Evolutionary conservation across 2,329 filamentous ascomycete genomes (phyloP).

Genomic region (Aspergillus fischeri): DNA sequence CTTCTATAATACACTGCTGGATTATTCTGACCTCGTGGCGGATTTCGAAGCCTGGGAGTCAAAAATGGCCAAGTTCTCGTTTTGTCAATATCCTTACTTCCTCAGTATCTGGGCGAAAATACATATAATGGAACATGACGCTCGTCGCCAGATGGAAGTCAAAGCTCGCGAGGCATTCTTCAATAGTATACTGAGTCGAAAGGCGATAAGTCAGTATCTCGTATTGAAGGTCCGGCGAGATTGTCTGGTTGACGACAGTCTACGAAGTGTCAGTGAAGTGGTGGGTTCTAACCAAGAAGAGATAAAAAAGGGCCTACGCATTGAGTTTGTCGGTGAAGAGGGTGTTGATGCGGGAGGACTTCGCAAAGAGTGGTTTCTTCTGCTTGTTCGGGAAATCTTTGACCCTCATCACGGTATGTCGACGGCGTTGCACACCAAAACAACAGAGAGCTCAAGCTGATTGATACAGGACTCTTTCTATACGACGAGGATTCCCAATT

Average conservation of each 20-base stretch:
- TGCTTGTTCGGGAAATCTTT: conserved; percentile 84
- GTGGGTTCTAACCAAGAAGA: conserved; percentile 77
- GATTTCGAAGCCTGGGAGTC: conserved; percentile 89
- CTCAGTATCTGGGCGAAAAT: conserved; percentile 92
- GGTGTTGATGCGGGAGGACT: conserved; percentile 86
- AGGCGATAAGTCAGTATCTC: conserved; percentile 71
- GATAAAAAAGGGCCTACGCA: conserved; percentile 82
- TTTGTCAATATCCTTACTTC: conserved; percentile 90
- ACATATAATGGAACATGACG: conserved; percentile 82
- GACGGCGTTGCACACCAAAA: neutral
- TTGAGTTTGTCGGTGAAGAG: conserved; percentile 83
- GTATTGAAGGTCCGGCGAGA: conserved; percentile 74
- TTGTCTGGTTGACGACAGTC: conserved; percentile 82
- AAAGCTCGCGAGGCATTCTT: conserved; percentile 89
- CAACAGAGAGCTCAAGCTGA: neutral
- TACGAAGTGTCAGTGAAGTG: conserved; percentile 78
- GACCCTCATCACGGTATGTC: conserved; percentile 77
- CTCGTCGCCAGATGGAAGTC: conserved; percentile 80
- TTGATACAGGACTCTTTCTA: conserved; percentile 69
- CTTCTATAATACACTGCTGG: conserved; percentile 83
- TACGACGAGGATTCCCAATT: conserved; percentile 88
- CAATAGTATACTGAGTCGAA: conserved; percentile 74
- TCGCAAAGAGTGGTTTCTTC: conserved; percentile 90
- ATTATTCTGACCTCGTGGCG: conserved; percentile 76
- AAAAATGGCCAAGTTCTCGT: conserved; percentile 69